A percentile compares a stretch with the other conserved stretches of the same genome.
phyloP scores from a whole-genome alignment of 768 basidiomycete species.

The Suillus placidus region DNA sequence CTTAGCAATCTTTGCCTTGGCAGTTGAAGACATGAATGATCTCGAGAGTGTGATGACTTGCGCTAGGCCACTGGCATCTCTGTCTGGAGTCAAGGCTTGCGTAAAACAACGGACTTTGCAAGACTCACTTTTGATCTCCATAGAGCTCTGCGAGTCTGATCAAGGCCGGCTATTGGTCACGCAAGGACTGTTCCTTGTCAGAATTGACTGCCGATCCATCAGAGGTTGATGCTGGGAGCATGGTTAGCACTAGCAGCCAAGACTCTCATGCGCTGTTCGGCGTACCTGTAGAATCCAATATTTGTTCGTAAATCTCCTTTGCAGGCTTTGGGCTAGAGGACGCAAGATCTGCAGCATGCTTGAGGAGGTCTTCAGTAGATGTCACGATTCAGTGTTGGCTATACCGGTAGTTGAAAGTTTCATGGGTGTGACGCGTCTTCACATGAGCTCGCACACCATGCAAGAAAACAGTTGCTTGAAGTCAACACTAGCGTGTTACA shows the following conservation, averaged over 20 bases:
- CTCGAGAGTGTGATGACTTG: constrained; percentile 84
- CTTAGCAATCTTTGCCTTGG: constrained; percentile 97
- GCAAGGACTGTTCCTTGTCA: constrained; percentile 59
- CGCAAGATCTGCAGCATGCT: constrained; percentile 54
- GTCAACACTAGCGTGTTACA: too few relatives aligned
- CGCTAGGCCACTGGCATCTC: constrained; percentile 84
- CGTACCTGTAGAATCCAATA: constrained; percentile 49
- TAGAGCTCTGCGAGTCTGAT: constrained; percentile 86
- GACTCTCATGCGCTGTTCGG: constrained; percentile 5
- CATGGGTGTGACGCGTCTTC: constrained; percentile 31
- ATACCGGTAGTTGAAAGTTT: neutral
- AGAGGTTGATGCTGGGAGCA: constrained; percentile 31
- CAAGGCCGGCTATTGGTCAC: constrained; percentile 85
- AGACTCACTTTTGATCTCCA: constrained; percentile 76
- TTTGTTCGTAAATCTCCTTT: constrained; percentile 74
- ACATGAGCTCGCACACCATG: neutral
- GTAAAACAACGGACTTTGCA: neutral
- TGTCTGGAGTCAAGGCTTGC: constrained; percentile 33
- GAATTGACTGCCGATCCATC: constrained; percentile 36
- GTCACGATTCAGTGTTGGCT: constrained; percentile 22
- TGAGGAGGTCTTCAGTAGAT: constrained; percentile 26
- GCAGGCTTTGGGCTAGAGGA: constrained; percentile 59
- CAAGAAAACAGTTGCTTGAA: too few relatives aligned
- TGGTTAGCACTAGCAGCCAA: neutral
- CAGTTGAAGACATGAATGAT: constrained; percentile 89